phyloP scores from a whole-genome alignment of 768 basidiomycete species.

The Epithele typhae region DNA sequence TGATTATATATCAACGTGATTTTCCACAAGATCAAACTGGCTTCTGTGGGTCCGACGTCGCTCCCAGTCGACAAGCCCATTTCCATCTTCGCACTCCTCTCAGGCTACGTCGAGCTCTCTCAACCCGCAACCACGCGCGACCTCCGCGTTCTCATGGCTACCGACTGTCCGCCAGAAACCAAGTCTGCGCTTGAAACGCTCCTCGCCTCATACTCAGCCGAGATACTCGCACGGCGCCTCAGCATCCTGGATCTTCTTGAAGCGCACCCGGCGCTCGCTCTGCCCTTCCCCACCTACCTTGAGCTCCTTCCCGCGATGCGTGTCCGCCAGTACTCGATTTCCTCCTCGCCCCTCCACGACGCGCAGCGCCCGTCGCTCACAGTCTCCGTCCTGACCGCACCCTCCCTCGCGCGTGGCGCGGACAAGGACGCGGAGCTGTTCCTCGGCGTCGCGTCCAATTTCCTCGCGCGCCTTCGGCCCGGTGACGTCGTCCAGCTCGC shows the following conservation, averaged over 20 bases:
- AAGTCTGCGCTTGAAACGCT: constrained; percentile 28
- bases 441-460: constrained; percentile 45
- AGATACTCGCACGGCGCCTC: constrained; percentile 32
- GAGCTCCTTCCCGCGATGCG: constrained; percentile 43
- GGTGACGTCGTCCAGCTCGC: constrained; percentile 41
- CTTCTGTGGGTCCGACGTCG: constrained; percentile 35
- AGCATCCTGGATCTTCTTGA: constrained; percentile 42
- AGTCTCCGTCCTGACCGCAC: constrained; percentile 38
- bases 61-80: constrained; percentile 37
- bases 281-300: constrained; percentile 36
- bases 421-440: constrained; percentile 30
- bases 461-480: constrained; percentile 35
- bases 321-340: constrained; percentile 47
- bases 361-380: constrained; percentile 40
- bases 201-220: constrained; percentile 26
- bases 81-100: constrained; percentile 32
- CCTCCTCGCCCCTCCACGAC: constrained; percentile 44
- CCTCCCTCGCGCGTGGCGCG: constrained; percentile 29
- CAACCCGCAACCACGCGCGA: constrained; percentile 43
- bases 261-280: constrained; percentile 30
- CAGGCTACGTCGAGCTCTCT: constrained; percentile 44
- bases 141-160: constrained; percentile 29
- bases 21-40: neutral
- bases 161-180: constrained; percentile 24
- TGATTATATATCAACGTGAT: too few species aligned